These are phyloP conservation scores for Talaromyces amestolkiae DNA, from an alignment of 2,329 filamentous ascomycete genomes.

Conservation along the genomic window DNA sequence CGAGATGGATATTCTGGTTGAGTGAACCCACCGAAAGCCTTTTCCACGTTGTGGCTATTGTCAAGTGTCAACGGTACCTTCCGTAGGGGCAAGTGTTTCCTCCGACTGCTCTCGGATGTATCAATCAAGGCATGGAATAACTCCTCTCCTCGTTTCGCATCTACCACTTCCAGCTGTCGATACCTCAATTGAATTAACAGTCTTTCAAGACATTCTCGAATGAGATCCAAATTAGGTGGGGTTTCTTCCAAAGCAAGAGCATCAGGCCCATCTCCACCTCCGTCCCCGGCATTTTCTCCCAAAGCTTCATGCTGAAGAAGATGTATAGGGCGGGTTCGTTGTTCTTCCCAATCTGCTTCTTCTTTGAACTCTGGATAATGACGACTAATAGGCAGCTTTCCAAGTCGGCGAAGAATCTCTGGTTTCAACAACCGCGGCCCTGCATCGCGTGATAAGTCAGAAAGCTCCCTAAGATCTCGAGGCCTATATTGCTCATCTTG, in stretches of 20 bases:
- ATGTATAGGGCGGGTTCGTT: slow-evolving; percentile 1
- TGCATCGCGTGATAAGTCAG: slow-evolving; percentile 16
- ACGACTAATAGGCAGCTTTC: slow-evolving; percentile 26
- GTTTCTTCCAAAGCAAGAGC: background rate
- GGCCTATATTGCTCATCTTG: slow-evolving; percentile 8
- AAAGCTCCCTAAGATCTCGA: background rate
- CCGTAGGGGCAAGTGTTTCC: background rate
- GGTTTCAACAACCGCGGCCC: slow-evolving; percentile 33
- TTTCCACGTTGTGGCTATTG: background rate
- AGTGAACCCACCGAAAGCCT: background rate
- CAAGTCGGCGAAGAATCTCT: slow-evolving; percentile 15
- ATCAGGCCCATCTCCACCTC: background rate
- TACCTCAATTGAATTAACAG: slow-evolving; percentile 14
- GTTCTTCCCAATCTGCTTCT: background rate
- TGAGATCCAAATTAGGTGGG: slow-evolving; percentile 4
- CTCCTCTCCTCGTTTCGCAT: background rate
- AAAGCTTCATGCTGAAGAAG: background rate
- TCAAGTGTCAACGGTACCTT: slow-evolving; percentile 1
- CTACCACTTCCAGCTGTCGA: slow-evolving; percentile 2
- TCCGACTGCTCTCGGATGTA: background rate
- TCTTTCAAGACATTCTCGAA: slow-evolving; percentile 9
- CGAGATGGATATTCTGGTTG: background rate
- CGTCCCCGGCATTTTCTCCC: background rate
- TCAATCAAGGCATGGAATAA: background rate
- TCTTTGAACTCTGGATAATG: slow-evolving; percentile 23